phyloP scores from a whole-genome alignment of 78 protist genomes.

The slime mould (Dictyostelium discoideum) region dicty_2.7 NC_007091.3:3940001-3940500 shows the following conservation, averaged over 20 bases:
- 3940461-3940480: background rate
- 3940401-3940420: background rate
- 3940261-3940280: too few relatives aligned
- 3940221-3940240: background rate
- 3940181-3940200: background rate
- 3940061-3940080: background rate
- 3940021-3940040: constrained; percentile 53
- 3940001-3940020: constrained; percentile 35
- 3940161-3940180: background rate
- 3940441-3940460: too few relatives aligned
- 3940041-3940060: constrained; percentile 41
- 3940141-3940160: too few relatives aligned
- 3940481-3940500: too few relatives aligned
- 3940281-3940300: too few relatives aligned
- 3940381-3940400: background rate
- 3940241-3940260: too few relatives aligned
- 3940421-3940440: background rate
- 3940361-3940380: background rate
- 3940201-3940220: background rate
- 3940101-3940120: too few relatives aligned
- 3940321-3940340: background rate
- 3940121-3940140: too few relatives aligned
- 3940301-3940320: too few relatives aligned
- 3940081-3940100: background rate
- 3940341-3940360: background rate